phyloP scores from a whole-genome alignment of 352 stramenopile genomes.

The Phytophthora agathidicida region DNA sequence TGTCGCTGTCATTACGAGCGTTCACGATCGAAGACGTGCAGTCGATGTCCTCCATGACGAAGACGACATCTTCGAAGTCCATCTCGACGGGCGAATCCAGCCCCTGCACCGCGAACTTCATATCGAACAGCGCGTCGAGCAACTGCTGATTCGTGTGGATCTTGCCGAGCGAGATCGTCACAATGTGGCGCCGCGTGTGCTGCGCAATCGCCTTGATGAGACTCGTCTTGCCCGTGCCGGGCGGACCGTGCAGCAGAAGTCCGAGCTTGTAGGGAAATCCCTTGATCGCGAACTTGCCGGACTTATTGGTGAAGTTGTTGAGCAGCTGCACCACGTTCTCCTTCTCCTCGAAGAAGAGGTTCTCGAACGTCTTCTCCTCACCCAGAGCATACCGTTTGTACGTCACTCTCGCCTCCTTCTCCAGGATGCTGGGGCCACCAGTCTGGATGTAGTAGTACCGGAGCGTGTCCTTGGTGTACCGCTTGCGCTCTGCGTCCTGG shows the following conservation, averaged over 20 bases:
- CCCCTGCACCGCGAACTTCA: slow-evolving; percentile 64
- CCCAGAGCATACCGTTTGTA: slow-evolving; percentile 83
- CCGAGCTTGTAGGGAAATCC: slow-evolving; percentile 91
- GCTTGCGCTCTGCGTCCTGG: slow-evolving; percentile 36
- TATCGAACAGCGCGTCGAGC: slow-evolving; percentile 83
- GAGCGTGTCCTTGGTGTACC: slow-evolving; percentile 40
- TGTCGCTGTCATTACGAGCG: slow-evolving; percentile 36
- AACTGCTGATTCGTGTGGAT: slow-evolving; percentile 87
- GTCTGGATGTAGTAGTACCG: slow-evolving; percentile 57
- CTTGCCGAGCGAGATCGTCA: slow-evolving; percentile 74
- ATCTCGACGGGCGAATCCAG: slow-evolving; percentile 73
- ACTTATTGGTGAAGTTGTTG: slow-evolving; percentile 71
- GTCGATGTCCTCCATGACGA: slow-evolving; percentile 92
- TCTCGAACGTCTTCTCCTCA: slow-evolving; percentile 90
- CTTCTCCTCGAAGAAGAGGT: slow-evolving; percentile 91
- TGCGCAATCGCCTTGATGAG: slow-evolving; percentile 90
- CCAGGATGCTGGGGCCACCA: slow-evolving; percentile 12
- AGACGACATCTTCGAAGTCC: slow-evolving; percentile 87
- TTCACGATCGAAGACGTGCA: slow-evolving; percentile 82
- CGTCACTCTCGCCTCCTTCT: slow-evolving; percentile 16
- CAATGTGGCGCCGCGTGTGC: slow-evolving; percentile 76
- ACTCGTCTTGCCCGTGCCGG: slow-evolving; percentile 91
- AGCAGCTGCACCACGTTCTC: slow-evolving; percentile 67
- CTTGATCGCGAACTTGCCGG: slow-evolving; percentile 86
- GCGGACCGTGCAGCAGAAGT: slow-evolving; percentile 88